A percentile compares a stretch with the other conserved stretches of the same genome.
Conservation (phyloP, 768 basidiomycete species). For the Rhizopogon salebrosus region DNA sequence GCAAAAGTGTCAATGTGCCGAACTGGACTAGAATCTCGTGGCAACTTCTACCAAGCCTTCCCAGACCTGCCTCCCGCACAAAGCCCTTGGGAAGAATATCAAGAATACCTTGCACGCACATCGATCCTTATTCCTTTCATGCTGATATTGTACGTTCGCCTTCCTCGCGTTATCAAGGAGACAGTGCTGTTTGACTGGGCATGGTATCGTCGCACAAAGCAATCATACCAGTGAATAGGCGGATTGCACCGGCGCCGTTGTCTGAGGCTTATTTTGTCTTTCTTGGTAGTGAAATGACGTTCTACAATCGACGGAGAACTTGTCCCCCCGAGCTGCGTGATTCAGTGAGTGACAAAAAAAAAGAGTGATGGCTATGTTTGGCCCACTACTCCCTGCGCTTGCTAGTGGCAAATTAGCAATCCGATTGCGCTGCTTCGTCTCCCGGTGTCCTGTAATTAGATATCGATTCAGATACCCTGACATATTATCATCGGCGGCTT, state of each 20-base stretch:
- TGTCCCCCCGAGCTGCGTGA: no score
- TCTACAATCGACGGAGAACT: no score
- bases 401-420: no score
- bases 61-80: not conserved
- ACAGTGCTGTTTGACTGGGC: conserved; percentile 58
- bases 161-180: conserved; percentile 49
- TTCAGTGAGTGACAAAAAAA: no score
- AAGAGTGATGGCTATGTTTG: no score
- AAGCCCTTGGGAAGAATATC: conserved; percentile 45
- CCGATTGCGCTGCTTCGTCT: no score
- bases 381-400: no score
- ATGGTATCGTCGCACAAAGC: conserved; percentile 32
- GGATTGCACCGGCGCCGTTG: not conserved
- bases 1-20: conserved; percentile 37
- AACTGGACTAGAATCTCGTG: not conserved
- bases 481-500: no score
- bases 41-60: not conserved
- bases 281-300: no score
- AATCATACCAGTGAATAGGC: not conserved
- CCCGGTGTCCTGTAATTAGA: no score
- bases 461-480: no score
- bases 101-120: conserved; percentile 49
- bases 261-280: not conserved
- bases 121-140: conserved; percentile 61
- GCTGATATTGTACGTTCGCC: conserved; percentile 42